Conservation (phyloP, 192 early-diverging fungal species). For the Oehlia diaphana region DNA sequence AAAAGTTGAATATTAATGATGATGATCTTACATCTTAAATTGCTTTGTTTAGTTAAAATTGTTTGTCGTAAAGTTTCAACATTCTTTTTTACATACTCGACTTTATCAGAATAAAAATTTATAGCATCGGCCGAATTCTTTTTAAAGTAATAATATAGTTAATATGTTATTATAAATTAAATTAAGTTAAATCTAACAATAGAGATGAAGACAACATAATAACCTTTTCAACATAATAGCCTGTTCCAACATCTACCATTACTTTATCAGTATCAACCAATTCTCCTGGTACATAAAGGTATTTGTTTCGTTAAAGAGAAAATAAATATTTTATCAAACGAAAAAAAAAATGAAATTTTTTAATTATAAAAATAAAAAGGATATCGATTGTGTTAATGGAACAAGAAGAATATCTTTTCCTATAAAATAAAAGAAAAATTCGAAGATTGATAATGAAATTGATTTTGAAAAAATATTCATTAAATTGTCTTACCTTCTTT, state of each 20-base stretch:
- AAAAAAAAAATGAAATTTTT: slow-evolving; percentile 8
- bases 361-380: slow-evolving; percentile 34
- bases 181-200: no score
- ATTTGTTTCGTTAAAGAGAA: slow-evolving; percentile 37
- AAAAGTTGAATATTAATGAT: neutral
- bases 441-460: neutral
- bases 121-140: slow-evolving; percentile 78
- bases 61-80: slow-evolving; percentile 80
- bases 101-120: slow-evolving; percentile 81
- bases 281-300: slow-evolving; percentile 92
- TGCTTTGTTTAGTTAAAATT: slow-evolving; percentile 75
- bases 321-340: neutral
- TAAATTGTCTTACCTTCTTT: slow-evolving; percentile 54
- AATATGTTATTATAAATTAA: no score
- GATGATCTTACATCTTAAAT: slow-evolving; percentile 54
- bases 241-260: slow-evolving; percentile 94
- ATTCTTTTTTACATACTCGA: slow-evolving; percentile 80
- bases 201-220: neutral
- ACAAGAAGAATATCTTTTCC: slow-evolving; percentile 72
- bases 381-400: slow-evolving; percentile 74
- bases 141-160: no score
- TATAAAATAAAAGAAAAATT: slow-evolving; percentile 1
- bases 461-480: neutral
- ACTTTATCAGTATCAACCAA: slow-evolving; percentile 79
- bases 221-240: slow-evolving; percentile 95